Evolutionary conservation across 352 stramenopile species (phyloP).

Genomic region (Halophytophthora batemanensis): DNA sequence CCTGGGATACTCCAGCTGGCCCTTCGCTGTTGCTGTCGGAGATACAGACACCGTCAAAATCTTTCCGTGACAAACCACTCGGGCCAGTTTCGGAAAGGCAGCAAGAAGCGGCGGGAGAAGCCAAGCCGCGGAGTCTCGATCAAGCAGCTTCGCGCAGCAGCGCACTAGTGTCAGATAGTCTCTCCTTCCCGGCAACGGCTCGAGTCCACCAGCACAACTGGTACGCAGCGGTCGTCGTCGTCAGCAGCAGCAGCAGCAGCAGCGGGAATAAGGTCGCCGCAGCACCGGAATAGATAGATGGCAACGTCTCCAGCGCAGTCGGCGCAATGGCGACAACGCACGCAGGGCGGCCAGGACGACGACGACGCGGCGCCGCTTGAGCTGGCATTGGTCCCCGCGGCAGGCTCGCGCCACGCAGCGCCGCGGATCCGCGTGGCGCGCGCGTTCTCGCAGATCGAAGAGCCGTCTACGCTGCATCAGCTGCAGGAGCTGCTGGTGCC

Average conservation of each 20-base stretch:
- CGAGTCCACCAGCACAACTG: background rate
- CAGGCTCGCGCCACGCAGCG: background rate
- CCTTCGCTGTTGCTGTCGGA: too few species aligned
- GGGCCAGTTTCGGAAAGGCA: background rate
- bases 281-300: too few species aligned
- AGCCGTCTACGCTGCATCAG: conserved; percentile 35
- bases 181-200: background rate
- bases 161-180: too few species aligned
- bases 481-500: conserved; percentile 17
- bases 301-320: too few species aligned
- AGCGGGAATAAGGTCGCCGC: background rate
- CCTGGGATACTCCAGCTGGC: too few species aligned
- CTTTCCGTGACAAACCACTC: too few species aligned
- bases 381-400: conserved; percentile 18
- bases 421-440: conserved; percentile 32
- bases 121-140: background rate
- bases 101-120: background rate
- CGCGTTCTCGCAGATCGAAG: conserved; percentile 70
- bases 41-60: too few species aligned
- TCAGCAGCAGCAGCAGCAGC: conserved; percentile 2
- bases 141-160: too few species aligned
- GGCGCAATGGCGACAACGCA: background rate
- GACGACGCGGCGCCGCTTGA: conserved; percentile 35
- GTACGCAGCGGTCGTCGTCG: background rate
- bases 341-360: conserved; percentile 14